Conservation (phyloP, 441 rosid genomes). For the California macrophylla region DNA sequence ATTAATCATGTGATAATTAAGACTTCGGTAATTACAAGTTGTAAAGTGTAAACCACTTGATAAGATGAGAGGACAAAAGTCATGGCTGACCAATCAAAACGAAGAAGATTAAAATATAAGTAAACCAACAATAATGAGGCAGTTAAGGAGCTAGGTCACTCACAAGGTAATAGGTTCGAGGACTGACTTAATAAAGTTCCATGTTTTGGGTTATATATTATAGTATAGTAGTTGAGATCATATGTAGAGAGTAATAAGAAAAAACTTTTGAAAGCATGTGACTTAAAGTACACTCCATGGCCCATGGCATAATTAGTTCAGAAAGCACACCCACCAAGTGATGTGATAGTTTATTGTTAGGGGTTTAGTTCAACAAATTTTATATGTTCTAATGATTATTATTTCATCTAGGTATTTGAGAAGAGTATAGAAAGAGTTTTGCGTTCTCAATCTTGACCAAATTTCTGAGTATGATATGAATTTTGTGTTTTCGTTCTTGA, state of each 20-base stretch:
- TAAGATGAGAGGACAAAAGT: not conserved
- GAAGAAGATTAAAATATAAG: conserved; percentile 11
- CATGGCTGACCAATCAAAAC: conserved; percentile 5
- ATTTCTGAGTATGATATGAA: no score
- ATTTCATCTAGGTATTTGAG: not conserved
- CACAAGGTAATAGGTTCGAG: not conserved
- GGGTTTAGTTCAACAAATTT: conserved; percentile 9
- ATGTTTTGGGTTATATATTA: no score
- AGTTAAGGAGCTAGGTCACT: conserved; percentile 14
- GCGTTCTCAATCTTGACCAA: no score
- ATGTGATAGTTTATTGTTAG: conserved; percentile 14
- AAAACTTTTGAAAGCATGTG: conserved; percentile 20
- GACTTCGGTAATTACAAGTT: not conserved
- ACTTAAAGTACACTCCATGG: conserved; percentile 19
- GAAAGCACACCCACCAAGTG: conserved; percentile 20
- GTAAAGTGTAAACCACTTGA: not conserved
- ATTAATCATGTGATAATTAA: not conserved
- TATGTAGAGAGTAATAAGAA: not conserved
- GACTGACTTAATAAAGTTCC: no score
- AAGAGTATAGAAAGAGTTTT: no score
- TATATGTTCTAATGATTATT: not conserved
- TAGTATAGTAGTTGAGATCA: not conserved
- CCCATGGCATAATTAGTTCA: conserved; percentile 20
- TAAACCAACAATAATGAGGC: conserved; percentile 12
- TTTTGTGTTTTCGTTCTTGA: no score